These are phyloP conservation scores for Nigrograna mackinnonii DNA, from an alignment of 2,329 filamentous ascomycete genomes.

Conservation along the genomic window DNA sequence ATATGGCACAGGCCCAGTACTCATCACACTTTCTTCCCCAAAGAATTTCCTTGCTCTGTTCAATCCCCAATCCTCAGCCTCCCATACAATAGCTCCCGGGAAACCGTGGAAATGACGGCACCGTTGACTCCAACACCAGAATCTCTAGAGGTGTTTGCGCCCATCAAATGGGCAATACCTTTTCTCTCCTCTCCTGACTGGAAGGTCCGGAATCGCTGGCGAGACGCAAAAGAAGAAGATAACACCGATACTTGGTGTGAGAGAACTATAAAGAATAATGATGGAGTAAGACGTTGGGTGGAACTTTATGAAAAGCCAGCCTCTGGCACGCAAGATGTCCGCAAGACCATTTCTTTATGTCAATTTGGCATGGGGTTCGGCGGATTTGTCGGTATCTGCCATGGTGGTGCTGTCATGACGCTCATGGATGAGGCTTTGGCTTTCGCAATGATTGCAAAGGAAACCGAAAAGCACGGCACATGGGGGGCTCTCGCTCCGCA, in stretches of 20 bases:
- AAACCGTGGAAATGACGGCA: not conserved
- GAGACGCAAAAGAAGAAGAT: constrained; percentile 9
- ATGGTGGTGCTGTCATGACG: constrained; percentile 70
- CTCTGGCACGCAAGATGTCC: constrained; percentile 12
- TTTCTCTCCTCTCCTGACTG: constrained; percentile 23
- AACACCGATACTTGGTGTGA: constrained; percentile 17
- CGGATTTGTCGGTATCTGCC: constrained; percentile 71
- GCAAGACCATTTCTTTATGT: constrained; percentile 17
- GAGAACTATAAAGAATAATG: constrained; percentile 16
- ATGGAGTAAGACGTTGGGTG: constrained; percentile 22
- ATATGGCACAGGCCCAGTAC: too few relatives aligned
- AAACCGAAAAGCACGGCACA: constrained; percentile 4
- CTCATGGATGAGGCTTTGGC: constrained; percentile 64
- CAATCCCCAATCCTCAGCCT: not conserved
- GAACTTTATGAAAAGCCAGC: constrained; percentile 22
- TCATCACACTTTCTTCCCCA: too few relatives aligned
- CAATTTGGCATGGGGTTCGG: constrained; percentile 42
- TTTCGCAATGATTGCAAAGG: constrained; percentile 19
- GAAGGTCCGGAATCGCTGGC: constrained; percentile 15
- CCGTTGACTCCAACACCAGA: constrained; percentile 11
- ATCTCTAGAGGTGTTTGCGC: constrained; percentile 20
- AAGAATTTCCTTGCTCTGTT: too few relatives aligned
- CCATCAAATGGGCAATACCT: constrained; percentile 23
- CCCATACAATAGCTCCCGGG: constrained; percentile 5
- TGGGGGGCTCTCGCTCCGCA: not conserved